Conservation (phyloP, 257 asterid genomes). For the Lycium ferocissimum region DNA sequence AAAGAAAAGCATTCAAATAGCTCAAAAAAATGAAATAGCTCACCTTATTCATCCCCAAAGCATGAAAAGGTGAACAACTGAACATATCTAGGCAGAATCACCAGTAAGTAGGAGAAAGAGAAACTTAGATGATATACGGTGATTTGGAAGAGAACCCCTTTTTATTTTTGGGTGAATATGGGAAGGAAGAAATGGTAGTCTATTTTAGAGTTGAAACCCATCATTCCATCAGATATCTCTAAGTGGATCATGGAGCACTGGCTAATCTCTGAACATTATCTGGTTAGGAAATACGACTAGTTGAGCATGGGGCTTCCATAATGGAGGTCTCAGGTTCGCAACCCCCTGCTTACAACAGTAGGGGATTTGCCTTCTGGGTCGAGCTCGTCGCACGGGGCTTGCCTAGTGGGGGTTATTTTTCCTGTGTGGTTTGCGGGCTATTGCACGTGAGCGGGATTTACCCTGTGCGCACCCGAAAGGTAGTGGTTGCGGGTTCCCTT, state of each 20-base stretch:
- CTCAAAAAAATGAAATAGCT: neutral
- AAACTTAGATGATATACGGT: neutral
- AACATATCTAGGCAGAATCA: neutral
- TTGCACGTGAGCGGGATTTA: too few species aligned
- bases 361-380: too few species aligned
- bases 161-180: neutral
- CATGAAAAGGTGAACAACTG: neutral
- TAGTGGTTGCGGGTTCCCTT: too few species aligned
- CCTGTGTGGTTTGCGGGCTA: too few species aligned
- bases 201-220: slow-evolving; percentile 20
- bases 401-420: too few species aligned
- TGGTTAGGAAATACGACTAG: neutral
- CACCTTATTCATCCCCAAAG: slow-evolving; percentile 11
- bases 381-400: too few species aligned
- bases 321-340: too few species aligned
- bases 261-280: neutral
- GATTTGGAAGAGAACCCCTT: neutral
- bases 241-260: neutral
- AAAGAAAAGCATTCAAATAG: neutral
- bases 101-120: neutral
- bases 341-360: too few species aligned
- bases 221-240: neutral
- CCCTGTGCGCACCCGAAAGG: too few species aligned
- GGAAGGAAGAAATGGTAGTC: neutral
- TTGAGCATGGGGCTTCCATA: too few species aligned